These are phyloP conservation scores for Parachaetomium inaequale DNA, from an alignment of 495 filamentous ascomycete species.

Conservation along the genomic window DNA sequence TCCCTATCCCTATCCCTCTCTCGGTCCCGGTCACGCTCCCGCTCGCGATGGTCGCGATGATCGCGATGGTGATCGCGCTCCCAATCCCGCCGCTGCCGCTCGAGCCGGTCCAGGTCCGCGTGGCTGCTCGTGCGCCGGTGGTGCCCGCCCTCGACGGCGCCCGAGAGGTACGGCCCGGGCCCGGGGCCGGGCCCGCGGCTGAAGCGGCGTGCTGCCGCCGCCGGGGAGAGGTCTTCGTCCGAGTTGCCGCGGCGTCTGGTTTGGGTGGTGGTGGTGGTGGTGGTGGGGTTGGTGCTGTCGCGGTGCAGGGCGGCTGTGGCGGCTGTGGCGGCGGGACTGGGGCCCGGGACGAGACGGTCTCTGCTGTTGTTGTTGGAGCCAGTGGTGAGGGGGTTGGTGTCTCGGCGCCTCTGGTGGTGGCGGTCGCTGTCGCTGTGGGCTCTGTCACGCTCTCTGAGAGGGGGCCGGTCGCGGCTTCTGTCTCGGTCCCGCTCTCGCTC, in stretches of 20 bases:
- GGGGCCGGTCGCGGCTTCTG: not conserved
- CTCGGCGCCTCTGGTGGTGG: constrained; percentile 5
- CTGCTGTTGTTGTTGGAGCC: not conserved
- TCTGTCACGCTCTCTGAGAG: constrained; percentile 18
- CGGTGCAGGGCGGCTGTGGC: constrained; percentile 4
- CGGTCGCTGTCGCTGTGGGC: constrained; percentile 22
- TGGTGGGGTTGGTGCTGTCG: not conserved
- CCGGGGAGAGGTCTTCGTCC: constrained; percentile 21
- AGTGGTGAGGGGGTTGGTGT: not conserved
- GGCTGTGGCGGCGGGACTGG: constrained; percentile 3
- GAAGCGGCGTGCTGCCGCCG: constrained; percentile 4
- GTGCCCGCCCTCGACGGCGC: constrained; percentile 23
- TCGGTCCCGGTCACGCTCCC: constrained; percentile 1
- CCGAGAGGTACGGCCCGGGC: constrained; percentile 28
- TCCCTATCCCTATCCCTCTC: constrained; percentile 25
- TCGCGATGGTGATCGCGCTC: constrained; percentile 35
- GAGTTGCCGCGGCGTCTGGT: not conserved
- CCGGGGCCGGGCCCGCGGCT: too few relatives aligned
- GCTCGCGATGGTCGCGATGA: constrained; percentile 27
- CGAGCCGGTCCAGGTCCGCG: constrained; percentile 36
- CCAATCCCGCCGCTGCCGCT: constrained; percentile 23
- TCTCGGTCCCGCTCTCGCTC: constrained; percentile 9
- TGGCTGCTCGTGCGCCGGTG: constrained; percentile 45
- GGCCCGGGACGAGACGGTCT: not conserved
- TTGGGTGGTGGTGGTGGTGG: not conserved